These are phyloP conservation scores for Suillus subaureus DNA, from an alignment of 768 basidiomycete genomes.

Conservation along the genomic window DNA sequence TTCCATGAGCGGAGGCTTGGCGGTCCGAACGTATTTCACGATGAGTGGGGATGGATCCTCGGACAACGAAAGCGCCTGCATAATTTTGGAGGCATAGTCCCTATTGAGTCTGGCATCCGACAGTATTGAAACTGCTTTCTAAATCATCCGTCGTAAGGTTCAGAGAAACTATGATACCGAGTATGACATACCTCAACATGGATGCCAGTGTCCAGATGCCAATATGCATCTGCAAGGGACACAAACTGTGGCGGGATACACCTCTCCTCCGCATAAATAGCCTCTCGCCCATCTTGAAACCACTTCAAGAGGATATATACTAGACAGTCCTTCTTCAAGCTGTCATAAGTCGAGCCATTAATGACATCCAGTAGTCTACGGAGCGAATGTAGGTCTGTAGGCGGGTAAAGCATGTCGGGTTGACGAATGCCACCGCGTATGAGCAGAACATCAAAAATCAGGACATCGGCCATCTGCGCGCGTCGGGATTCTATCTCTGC, in stretches of 20 bases:
- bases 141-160: background rate
- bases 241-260: conserved; percentile 79
- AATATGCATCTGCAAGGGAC: conserved; percentile 81
- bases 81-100: conserved; percentile 78
- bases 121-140: conserved; percentile 74
- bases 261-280: conserved; percentile 46
- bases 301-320: conserved; percentile 82
- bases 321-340: conserved; percentile 78
- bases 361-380: conserved; percentile 62
- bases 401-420: conserved; percentile 70
- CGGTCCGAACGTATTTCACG: conserved; percentile 73
- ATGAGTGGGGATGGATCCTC: conserved; percentile 55
- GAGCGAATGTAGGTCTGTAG: conserved; percentile 55
- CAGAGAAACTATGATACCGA: background rate
- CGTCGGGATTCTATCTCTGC: conserved; percentile 67
- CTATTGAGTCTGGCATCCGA: conserved; percentile 74
- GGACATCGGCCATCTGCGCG: conserved; percentile 57
- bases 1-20: conserved; percentile 69
- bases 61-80: conserved; percentile 54
- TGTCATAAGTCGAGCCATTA: conserved; percentile 63
- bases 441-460: conserved; percentile 78
- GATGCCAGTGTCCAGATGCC: conserved; percentile 75
- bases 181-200: conserved; percentile 54
- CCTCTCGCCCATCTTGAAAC: conserved; percentile 64
- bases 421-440: conserved; percentile 60